Evolutionary conservation across 2,329 filamentous ascomycete genomes (phyloP).

Genomic region (Cyphellophora europaea): DNA sequence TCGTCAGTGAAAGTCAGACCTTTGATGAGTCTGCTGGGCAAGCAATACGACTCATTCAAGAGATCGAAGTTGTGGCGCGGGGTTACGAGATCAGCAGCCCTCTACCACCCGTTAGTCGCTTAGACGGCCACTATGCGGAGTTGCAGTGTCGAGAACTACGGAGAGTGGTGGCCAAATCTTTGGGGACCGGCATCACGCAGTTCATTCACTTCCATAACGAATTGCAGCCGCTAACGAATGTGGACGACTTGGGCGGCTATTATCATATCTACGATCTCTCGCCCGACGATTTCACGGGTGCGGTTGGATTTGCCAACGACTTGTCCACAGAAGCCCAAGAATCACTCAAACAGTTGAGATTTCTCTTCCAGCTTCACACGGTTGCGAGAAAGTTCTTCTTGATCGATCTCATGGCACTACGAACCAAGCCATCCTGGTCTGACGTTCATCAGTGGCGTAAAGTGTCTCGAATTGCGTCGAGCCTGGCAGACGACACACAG

Average conservation of each 20-base stretch:
- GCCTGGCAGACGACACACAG: constrained; percentile 48
- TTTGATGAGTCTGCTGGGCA: constrained; percentile 71
- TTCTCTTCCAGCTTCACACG: constrained; percentile 70
- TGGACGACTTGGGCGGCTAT: constrained; percentile 80
- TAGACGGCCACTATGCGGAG: constrained; percentile 73
- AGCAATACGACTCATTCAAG: constrained; percentile 74
- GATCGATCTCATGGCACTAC: constrained; percentile 79
- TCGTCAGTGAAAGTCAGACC: constrained; percentile 66
- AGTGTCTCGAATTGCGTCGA: constrained; percentile 65
- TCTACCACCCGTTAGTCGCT: constrained; percentile 79
- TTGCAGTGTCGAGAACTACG: constrained; percentile 74
- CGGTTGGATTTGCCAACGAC: constrained; percentile 54
- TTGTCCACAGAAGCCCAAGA: constrained; percentile 66
- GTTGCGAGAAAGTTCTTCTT: constrained; percentile 75
- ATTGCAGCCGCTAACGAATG: constrained; percentile 65
- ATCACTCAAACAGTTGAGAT: constrained; percentile 70
- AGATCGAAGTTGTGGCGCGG: constrained; percentile 89
- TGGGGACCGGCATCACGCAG: constrained; percentile 60
- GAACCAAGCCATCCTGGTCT: constrained; percentile 48
- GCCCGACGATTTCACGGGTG: constrained; percentile 61
- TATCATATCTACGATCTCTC: constrained; percentile 82
- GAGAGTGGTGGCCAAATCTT: constrained; percentile 60
- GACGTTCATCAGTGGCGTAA: constrained; percentile 33
- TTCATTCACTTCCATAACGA: constrained; percentile 62
- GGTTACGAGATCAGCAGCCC: constrained; percentile 84